A percentile compares a stretch with the other conserved stretches of the same genome.
These are phyloP conservation scores for Neopestalotiopsis rosae DNA, from an alignment of 2,329 filamentous ascomycete genomes.

Conservation along the genomic window DNA sequence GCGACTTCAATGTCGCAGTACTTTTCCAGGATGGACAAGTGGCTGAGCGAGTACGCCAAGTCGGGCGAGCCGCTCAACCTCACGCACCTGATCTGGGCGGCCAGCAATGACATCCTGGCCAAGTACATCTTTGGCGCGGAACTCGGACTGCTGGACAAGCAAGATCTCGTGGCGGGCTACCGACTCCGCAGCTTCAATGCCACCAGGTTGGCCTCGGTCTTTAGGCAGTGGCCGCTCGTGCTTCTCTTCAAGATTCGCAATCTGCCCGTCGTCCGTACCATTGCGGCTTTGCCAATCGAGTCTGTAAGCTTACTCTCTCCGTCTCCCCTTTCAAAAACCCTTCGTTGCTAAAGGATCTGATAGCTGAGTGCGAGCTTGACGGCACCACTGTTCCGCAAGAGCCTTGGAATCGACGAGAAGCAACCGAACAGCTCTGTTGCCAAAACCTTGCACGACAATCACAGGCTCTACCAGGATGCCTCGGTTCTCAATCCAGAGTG, in stretches of 20 bases:
- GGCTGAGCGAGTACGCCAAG: neutral
- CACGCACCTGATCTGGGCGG: slow-evolving; percentile 10
- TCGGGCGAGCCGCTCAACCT: slow-evolving; percentile 13
- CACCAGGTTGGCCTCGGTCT: slow-evolving; percentile 4
- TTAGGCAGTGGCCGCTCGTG: slow-evolving; percentile 3
- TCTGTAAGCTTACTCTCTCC: neutral
- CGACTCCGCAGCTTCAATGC: slow-evolving; percentile 4
- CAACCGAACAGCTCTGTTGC: neutral
- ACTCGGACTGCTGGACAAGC: slow-evolving; percentile 3
- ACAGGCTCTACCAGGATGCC: neutral
- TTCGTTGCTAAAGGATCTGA: neutral
- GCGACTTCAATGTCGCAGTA: neutral
- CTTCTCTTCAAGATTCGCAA: slow-evolving; percentile 11
- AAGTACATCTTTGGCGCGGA: slow-evolving; percentile 15
- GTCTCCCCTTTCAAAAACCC: neutral
- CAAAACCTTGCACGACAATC: neutral
- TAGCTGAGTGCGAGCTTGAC: neutral
- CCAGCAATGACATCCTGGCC: slow-evolving; percentile 8
- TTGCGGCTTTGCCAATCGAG: slow-evolving; percentile 5
- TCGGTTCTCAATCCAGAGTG: slow-evolving; percentile 11
- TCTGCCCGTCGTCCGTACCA: neutral
- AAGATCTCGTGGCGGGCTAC: neutral
- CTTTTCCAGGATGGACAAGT: slow-evolving; percentile 1
- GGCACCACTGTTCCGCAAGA: neutral
- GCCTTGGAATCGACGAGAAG: neutral